A percentile compares a stretch with the other conserved stretches of the same genome.
Conservation (phyloP, 2,329 filamentous ascomycete species). For the Laburnicola sp. region DNA sequence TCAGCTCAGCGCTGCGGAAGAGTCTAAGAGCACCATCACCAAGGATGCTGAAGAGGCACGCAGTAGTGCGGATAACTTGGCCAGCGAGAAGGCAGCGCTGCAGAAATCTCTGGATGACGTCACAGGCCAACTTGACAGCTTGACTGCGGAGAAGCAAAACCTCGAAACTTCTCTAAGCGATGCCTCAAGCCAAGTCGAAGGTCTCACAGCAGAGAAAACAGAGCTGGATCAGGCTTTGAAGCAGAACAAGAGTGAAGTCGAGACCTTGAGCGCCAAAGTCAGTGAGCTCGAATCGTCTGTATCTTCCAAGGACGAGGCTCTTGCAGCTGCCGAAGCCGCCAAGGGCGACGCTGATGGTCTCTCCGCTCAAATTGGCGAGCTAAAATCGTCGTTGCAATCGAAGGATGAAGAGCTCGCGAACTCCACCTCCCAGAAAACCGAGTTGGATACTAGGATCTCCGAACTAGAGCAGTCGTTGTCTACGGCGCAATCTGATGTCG, state of each 20-base stretch:
- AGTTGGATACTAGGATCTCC: slow-evolving; percentile 19
- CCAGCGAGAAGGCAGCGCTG: neutral
- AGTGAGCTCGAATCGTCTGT: slow-evolving; percentile 29
- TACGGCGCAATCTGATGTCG: slow-evolving; percentile 11
- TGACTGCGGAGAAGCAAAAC: no score
- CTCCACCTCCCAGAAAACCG: slow-evolving; percentile 13
- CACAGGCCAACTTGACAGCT: slow-evolving; percentile 5
- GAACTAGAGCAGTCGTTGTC: slow-evolving; percentile 12
- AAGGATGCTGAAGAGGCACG: no score
- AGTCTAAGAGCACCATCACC: no score
- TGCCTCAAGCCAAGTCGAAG: neutral
- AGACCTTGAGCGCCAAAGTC: slow-evolving; percentile 26
- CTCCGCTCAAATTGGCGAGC: slow-evolving; percentile 20
- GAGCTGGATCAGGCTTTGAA: neutral
- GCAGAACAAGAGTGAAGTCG: slow-evolving; percentile 15
- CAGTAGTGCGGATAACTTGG: no score
- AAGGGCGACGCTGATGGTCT: slow-evolving; percentile 17
- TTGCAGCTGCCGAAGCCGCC: slow-evolving; percentile 21
- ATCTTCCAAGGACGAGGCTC: slow-evolving; percentile 28
- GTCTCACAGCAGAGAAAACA: no score
- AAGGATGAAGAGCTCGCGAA: slow-evolving; percentile 30
- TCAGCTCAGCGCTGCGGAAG: no score
- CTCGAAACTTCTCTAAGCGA: neutral
- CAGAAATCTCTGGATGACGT: slow-evolving; percentile 18
- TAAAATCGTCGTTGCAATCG: slow-evolving; percentile 27